Evolutionary conservation across 176 grass and related monocot genomes (phyloP), one percentile per base, ranked within the genome.

Genomic region (Oryza nivara): DNA sequence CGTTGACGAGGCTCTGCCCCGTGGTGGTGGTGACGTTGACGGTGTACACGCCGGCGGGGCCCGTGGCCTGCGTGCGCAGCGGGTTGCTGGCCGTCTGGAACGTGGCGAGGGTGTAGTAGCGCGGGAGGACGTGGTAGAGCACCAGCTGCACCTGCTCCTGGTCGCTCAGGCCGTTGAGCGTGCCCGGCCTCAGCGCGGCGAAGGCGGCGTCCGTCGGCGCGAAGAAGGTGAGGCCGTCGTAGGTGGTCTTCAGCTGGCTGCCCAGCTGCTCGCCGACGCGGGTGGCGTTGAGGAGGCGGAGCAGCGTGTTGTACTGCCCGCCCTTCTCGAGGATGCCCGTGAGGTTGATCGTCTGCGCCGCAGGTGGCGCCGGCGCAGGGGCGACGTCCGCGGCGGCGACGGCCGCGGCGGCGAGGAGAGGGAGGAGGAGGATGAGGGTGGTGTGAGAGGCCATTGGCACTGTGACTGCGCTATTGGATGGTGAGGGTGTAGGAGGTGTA

Each of bases 31-130:
- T 92, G 13, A 94, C 83, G 72, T 94, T 92, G 72, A 94, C 61
- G 4, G 68, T 88, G 85, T 94, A 88, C 9, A 81, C 85, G 74
- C 92, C 87, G 45, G 68, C 76, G 52, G 67, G 72, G 41, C 89
- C 89, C n/a, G 92, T 92, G 10, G 89, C 89, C 81, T 94, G 87
- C 13, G 92, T 94, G 67, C 63, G 86, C 67, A 94, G 76, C 65
- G 92, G 92, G 87, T 94, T 94, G 84, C 92, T 94, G 7, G 77
- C 68, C 23, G 90, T 94, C 61, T 74, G 68, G 65, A 94, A 94
- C 70, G 85, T 83, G 26, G 84, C 6, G 25, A 78, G 32, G 60
- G 68, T 92, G 89, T 90, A 92, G 87, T 72, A 94, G 6, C 87
- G 76, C 0, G 92, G 92, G 19, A 94, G 80, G 45, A 94, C 85